Conservation (phyloP, 768 basidiomycete species). For the Dacryopinax spathularia region DNA sequence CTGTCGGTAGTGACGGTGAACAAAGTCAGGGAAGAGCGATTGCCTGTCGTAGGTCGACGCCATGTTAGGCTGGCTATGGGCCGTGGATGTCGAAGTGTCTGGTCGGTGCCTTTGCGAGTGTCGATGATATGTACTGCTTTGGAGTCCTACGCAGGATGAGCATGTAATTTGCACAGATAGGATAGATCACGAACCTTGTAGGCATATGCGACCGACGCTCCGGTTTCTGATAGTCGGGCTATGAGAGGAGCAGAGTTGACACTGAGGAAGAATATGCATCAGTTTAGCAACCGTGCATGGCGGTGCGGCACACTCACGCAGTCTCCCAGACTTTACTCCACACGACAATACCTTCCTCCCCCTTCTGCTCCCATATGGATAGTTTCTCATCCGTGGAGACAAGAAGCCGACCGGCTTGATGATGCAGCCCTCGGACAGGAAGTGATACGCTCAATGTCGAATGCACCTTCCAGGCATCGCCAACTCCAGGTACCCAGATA, state of each 20-base stretch:
- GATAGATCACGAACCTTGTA: not conserved
- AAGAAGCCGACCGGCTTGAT: slow-evolving; percentile 4
- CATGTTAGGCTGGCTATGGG: slow-evolving; percentile 55
- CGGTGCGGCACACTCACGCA: not conserved
- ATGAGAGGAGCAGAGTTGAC: not conserved
- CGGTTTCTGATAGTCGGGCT: not conserved
- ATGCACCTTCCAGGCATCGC: slow-evolving; percentile 62
- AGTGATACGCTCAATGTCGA: slow-evolving; percentile 49
- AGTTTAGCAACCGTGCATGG: not conserved
- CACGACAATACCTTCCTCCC: slow-evolving; percentile 7
- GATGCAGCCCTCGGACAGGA: not conserved
- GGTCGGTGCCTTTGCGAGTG: slow-evolving; percentile 57
- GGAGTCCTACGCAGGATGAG: slow-evolving; percentile 31
- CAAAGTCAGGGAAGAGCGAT: slow-evolving; percentile 49
- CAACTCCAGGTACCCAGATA: slow-evolving; percentile 62
- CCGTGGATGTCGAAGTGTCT: slow-evolving; percentile 59
- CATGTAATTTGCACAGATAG: not conserved
- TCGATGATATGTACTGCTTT: slow-evolving; percentile 50
- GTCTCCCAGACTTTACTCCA: slow-evolving; percentile 10
- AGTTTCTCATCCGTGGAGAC: slow-evolving; percentile 6
- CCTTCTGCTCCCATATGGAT: slow-evolving; percentile 8
- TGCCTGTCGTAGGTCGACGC: slow-evolving; percentile 54
- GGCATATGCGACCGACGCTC: not conserved
- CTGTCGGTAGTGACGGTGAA: slow-evolving; percentile 77
- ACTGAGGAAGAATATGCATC: not conserved